These are phyloP conservation scores for Amphicarpaea edgeworthii DNA, from an alignment of 306 rosid genomes.

Conservation along the genomic window DNA sequence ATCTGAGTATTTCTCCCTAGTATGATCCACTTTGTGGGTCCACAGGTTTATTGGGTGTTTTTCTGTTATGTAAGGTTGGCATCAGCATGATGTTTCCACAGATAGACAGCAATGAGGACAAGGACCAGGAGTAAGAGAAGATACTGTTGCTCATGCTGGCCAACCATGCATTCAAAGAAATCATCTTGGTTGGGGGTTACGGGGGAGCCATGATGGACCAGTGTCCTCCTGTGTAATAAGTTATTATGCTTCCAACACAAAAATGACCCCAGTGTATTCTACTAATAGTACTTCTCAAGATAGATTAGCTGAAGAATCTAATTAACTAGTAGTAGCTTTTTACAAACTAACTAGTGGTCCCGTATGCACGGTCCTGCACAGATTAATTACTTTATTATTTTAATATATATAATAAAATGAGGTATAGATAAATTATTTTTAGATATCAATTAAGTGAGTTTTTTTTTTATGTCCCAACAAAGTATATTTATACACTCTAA, in stretches of 20 bases:
- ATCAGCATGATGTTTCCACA: slow-evolving; percentile 59
- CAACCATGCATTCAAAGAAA: slow-evolving; percentile 51
- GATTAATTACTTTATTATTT: no score
- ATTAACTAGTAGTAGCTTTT: neutral
- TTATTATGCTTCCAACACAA: slow-evolving; percentile 27
- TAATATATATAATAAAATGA: no score
- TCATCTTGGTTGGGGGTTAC: slow-evolving; percentile 56
- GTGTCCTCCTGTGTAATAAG: slow-evolving; percentile 12
- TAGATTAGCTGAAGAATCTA: neutral
- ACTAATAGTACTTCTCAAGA: neutral
- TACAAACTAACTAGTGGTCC: no score
- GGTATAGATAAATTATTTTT: no score
- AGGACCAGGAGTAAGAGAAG: slow-evolving; percentile 38
- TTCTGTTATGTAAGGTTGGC: slow-evolving; percentile 55
- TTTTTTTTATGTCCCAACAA: no score
- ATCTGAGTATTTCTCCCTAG: neutral
- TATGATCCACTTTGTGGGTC: slow-evolving; percentile 32
- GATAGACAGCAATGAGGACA: slow-evolving; percentile 35
- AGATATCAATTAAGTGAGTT: no score
- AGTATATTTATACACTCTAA: no score
- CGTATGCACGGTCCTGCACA: no score
- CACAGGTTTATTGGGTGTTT: neutral
- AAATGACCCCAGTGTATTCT: neutral
- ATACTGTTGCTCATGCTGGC: slow-evolving; percentile 54
- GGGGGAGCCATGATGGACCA: slow-evolving; percentile 53